Evolutionary conservation across 2,329 filamentous ascomycete species (phyloP), one percentile per base, ranked within the genome.

Genomic region (Escovopsis sp.): DNA sequence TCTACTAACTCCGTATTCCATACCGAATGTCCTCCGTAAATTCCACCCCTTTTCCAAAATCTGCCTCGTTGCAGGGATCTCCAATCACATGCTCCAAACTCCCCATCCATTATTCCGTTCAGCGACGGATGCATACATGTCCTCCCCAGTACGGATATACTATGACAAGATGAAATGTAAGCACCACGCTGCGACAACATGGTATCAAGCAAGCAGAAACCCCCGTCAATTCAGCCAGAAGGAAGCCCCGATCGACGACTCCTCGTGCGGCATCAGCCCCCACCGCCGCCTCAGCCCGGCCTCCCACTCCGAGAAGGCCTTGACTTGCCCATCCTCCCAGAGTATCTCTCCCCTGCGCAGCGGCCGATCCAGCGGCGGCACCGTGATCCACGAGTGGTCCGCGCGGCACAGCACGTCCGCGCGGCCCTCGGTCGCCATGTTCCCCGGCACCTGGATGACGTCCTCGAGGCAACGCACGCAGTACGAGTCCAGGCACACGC

Each of bases 291-390:
- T 45, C 28, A 62, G 32, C 15, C 35, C 43, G 27, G 45, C 43
- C 42, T 58, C 57, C 59, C 59, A 62, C 31, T 56, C 52, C 0
- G 38, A 44, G 36, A 61, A 54, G 9, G 46, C 45, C 35, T 46
- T 46, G 8, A 60, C 50, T 18, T 47, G 37, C 0, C 52, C 56
- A 33, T 52, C 47, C 1, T 30, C 39, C 2, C 57, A 41, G n/a
- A 61, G 35, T 21, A 62, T 58, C 46, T 62, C 56, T 2, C 58
- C 59, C 11, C 51, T 51, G 11, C 58, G 54, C 16, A 62, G 34
- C 3, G 50, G 43, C 27, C 39, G 48, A n/a, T 47, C 43, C 38
- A 62, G 39, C 5, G 58, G 52, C 17, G 51, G 54, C n/a, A 62
- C 55, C 1, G 44, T 32, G 14, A 62, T 50, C 59, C 59, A 62